Base-by-base conservation (phyloP, 257 asterid genomes). In the Eustoma russellianum region DNA sequence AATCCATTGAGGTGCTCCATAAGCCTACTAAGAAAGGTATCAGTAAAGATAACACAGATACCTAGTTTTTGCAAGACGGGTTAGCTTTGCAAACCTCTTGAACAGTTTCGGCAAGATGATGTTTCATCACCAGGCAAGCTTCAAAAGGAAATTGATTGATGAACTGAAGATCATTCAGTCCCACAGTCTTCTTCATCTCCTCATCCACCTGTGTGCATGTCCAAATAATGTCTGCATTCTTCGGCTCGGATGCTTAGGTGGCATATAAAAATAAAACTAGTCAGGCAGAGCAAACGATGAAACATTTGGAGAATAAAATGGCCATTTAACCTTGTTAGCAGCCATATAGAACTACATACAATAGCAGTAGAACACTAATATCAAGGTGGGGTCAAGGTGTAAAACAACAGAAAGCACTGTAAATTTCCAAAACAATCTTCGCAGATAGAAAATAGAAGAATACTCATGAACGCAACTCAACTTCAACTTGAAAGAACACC, bases 81-180 rank as follows among this genome's bases (percentile, higher is more conserved):
- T 16, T 46, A 65, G 49, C 6, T 55, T 43, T 34, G 64, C 57
- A 46, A 48, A 90, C 98, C 92, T 85, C 83, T 74, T 79, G 82
- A 76, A 91, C 59, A 38, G 95, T 92, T 71, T 92, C 88, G 1
- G 97, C 94, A 72, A 92, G 71, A 70, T 92, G 90, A 76, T 92
- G 97, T 73, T 92, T 92, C 98, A 92, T 92, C 45, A 92, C 97
- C 58, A 92, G 68, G 74, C 94, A 87, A 59, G 98, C 97, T 77
- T 87, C 98, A 56, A n/a, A 87, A 45, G 98, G 98, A 72, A 92
- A 88, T 75, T 92, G 98, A 77, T 92, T 87, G 24, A 76, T 64
- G 73, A 69, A 79, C 56, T 87, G 98, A 67, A 72, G 79, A 57
- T 87, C 93, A 75, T 63, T 81, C 70, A 91, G 73, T 59, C 95